phyloP scores from a whole-genome alignment of 73 alveolate species.

The Tetrahymena elliotti region DNA sequence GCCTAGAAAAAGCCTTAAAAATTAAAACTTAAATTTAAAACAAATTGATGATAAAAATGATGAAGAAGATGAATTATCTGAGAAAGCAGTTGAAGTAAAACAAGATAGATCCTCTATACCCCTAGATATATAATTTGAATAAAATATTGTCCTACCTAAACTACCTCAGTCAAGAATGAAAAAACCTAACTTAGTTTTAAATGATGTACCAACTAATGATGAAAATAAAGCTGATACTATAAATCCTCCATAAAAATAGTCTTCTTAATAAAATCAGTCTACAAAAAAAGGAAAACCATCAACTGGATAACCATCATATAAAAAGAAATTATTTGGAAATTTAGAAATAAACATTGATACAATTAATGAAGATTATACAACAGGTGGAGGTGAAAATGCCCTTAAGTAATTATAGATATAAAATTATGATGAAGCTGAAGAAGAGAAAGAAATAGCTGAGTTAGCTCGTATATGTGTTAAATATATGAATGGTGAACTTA shows the following conservation, averaged over 20 bases:
- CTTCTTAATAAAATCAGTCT: not conserved
- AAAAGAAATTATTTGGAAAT: not conserved
- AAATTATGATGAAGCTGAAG: not conserved
- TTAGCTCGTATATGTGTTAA: not conserved
- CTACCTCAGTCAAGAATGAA: not conserved
- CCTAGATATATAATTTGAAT: not conserved
- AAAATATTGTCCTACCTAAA: not conserved
- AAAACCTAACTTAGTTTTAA: not conserved
- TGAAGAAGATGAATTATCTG: not conserved
- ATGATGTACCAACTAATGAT: not conserved
- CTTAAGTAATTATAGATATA: not conserved
- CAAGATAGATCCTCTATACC: not conserved
- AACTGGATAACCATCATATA: not conserved
- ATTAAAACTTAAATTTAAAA: not conserved
- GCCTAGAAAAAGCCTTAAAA: not conserved
- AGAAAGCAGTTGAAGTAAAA: not conserved
- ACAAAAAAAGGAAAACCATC: not conserved
- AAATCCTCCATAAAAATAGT: not conserved
- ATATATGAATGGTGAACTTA: not conserved
- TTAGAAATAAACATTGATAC: not conserved
- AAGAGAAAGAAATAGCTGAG: not conserved
- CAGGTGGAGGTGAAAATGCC: not conserved
- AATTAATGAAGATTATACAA: not conserved
- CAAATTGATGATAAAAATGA: not conserved
- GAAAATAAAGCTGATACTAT: not conserved